phyloP scores from a whole-genome alignment of 2,329 filamentous ascomycete genomes.

The Alternaria solani region DNA sequence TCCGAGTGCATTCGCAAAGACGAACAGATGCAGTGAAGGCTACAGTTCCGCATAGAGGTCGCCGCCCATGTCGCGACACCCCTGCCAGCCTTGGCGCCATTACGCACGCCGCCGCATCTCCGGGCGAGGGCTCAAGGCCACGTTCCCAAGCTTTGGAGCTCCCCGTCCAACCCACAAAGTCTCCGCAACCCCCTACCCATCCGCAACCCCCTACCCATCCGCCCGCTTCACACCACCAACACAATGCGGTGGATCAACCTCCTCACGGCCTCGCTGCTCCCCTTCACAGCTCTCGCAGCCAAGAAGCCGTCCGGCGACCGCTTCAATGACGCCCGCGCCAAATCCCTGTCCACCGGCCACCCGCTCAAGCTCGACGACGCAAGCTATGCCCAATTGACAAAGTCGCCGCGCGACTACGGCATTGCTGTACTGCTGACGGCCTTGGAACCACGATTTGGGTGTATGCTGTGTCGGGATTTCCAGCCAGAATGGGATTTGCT shows the following conservation, averaged over 20 bases:
- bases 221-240: constrained; percentile 29
- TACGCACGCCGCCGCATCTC: constrained; percentile 37
- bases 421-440: constrained; percentile 86
- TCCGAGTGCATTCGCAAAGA: background rate
- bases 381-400: constrained; percentile 77
- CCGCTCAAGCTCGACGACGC: constrained; percentile 82
- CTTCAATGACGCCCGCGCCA: constrained; percentile 75
- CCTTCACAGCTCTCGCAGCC: constrained; percentile 67
- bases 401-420: constrained; percentile 82
- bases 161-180: constrained; percentile 27
- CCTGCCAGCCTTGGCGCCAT: constrained; percentile 36
- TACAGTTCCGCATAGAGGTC: background rate
- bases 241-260: constrained; percentile 73
- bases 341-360: constrained; percentile 66
- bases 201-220: constrained; percentile 25
- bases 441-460: constrained; percentile 82
- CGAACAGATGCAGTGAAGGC: background rate
- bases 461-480: constrained; percentile 86
- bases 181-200: constrained; percentile 31
- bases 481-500: constrained; percentile 94
- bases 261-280: constrained; percentile 69
- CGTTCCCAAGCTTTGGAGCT: constrained; percentile 34
- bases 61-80: constrained; percentile 13
- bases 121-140: constrained; percentile 40
- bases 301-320: constrained; percentile 70